phyloP scores from a whole-genome alignment of 208 protist genomes.

The Crithidia fasciculata region DNA sequence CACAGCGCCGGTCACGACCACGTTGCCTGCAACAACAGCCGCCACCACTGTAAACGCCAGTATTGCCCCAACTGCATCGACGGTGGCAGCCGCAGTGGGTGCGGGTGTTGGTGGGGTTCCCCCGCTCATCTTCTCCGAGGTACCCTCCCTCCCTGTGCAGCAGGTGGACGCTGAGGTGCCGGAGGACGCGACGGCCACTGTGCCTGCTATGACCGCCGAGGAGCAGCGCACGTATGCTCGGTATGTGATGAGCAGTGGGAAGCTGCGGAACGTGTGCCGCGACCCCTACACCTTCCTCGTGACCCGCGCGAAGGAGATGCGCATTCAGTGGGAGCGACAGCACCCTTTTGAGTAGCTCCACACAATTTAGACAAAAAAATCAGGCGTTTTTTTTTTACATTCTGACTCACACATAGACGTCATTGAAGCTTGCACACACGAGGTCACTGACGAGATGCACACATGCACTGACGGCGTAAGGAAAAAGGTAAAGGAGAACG shows the following conservation, averaged over 20 bases:
- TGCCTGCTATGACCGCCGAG: constrained; percentile 34
- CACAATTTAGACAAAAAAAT: background rate
- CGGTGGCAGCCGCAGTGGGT: background rate
- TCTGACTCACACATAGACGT: background rate
- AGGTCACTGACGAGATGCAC: too few species aligned
- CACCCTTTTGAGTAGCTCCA: constrained; percentile 25
- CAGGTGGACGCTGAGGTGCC: constrained; percentile 19
- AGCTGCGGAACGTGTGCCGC: constrained; percentile 76
- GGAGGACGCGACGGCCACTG: constrained; percentile 3
- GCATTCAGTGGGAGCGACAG: constrained; percentile 35
- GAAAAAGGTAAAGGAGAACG: too few species aligned
- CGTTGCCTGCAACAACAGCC: too few species aligned
- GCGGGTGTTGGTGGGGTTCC: constrained; percentile 18
- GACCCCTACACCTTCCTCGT: constrained; percentile 79
- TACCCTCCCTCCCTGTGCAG: constrained; percentile 29
- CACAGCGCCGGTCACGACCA: too few species aligned
- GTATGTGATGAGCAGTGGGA: constrained; percentile 81
- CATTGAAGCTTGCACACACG: too few species aligned
- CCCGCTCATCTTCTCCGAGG: constrained; percentile 15
- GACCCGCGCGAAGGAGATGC: constrained; percentile 43
- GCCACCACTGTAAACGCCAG: background rate
- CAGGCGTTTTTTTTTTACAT: background rate
- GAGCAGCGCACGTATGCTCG: constrained; percentile 57
- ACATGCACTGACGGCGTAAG: too few species aligned
- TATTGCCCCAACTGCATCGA: background rate